These are phyloP conservation scores for Anethum foeniculum DNA, from an alignment of 140 eudicot genomes.

Conservation along the genomic window DNA sequence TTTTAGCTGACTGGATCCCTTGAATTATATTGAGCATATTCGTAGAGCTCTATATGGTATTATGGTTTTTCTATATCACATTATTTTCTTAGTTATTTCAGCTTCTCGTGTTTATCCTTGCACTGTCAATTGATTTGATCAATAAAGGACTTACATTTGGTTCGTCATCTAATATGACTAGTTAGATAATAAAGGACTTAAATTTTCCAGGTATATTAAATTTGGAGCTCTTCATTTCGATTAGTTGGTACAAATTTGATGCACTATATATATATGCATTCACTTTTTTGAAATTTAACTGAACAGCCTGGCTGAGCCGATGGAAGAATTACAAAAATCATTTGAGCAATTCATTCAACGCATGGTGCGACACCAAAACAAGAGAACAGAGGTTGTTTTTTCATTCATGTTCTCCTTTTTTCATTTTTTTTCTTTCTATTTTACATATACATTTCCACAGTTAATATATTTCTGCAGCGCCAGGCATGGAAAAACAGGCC, in stretches of 20 bases:
- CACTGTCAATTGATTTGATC: background rate
- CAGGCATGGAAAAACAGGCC: constrained; percentile 30
- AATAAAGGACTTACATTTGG: background rate
- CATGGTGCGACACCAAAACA: constrained; percentile 43
- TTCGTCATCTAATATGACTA: background rate
- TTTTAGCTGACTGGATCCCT: background rate
- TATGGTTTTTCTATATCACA: background rate
- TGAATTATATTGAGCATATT: background rate
- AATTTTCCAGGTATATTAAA: background rate
- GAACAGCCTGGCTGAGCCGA: constrained; percentile 89
- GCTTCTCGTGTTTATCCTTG: background rate
- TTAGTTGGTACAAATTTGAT: background rate
- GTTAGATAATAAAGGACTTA: background rate
- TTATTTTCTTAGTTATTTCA: background rate
- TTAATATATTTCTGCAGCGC: constrained; percentile 32
- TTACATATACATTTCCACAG: constrained; percentile 14
- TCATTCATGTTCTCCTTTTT: background rate
- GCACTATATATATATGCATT: background rate
- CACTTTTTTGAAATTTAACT: background rate
- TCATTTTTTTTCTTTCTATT: background rate
- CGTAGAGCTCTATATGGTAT: background rate
- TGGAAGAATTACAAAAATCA: constrained; percentile 73
- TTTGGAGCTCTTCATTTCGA: background rate
- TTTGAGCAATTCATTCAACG: constrained; percentile 77
- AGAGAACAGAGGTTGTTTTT: constrained; percentile 43